Evolutionary conservation across 306 rosid genomes (phyloP), one percentile per base, ranked within the genome.

Genomic region (Malus orientalis): DNA sequence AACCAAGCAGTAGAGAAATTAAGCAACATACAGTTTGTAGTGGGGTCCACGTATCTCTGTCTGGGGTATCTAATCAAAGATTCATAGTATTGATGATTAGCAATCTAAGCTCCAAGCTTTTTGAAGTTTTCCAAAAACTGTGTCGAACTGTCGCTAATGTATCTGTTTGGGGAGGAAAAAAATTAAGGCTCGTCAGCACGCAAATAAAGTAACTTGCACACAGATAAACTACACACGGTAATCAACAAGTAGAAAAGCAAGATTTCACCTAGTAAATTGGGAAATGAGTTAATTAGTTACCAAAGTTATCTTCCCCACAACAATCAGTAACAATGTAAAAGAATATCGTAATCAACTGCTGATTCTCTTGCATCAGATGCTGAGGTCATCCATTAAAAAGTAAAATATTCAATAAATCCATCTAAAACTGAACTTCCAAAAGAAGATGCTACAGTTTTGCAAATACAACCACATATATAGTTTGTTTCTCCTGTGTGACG

Each of bases 11-110:
- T 32, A 23, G 11, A 42, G n/a, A 42, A 20, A 18, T 25, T 1
- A 61, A 18, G 70, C 59, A 33, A 74, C 78, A 61, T 62, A 74
- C 78, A 27, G 15, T 61, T 20, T 40, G 60, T 74, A 44, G 61
- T 12, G 47, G 47, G 78, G 40, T 44, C 60, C 13, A 10, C 32
- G 58, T 62, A 38, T 59, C 38, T 25, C 12, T 23, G 69, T 61
- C 70, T 44, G 22, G 45, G 69, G 32, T 61, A 74, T 45, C 20
- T 6, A 15, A 45, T 74, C 60, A 62, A 62, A 62, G 20, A 74
- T 74, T 59, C 51, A 58, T 60, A 22, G 10, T 42, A 60, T 19
- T 60, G 42, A 44, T 27, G 69, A 66, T 1, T 20, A n/a, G 29
- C 69, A 74, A 45, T 33, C 77, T 20, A 62, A 45, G 18, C 58